Conservation (phyloP, 2,329 filamentous ascomycete genomes). For the Xenoacremonium recifei region DNA sequence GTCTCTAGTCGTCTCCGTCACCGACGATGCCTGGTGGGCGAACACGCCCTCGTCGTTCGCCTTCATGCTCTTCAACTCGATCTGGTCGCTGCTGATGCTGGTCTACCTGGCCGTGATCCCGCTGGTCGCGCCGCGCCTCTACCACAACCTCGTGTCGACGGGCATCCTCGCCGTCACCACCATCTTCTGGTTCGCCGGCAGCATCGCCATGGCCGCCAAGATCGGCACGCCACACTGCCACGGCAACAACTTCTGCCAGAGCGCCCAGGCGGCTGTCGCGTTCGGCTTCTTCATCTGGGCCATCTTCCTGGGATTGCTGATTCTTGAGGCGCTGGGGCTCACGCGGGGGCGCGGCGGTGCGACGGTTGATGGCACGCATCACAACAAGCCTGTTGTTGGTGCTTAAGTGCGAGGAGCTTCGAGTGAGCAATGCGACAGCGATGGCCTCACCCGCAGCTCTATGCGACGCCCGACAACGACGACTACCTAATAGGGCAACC, state of each 20-base stretch:
- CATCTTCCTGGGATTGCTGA: slow-evolving; percentile 46
- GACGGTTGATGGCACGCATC: slow-evolving; percentile 27
- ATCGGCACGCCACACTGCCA: slow-evolving; percentile 57
- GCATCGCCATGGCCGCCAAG: slow-evolving; percentile 71
- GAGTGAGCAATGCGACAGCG: too few relatives aligned
- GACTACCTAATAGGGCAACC: too few relatives aligned
- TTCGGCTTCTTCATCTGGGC: slow-evolving; percentile 66
- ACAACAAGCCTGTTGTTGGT: slow-evolving; percentile 21
- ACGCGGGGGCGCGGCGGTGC: slow-evolving; percentile 39
- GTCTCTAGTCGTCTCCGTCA: slow-evolving; percentile 33
- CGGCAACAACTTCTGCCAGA: slow-evolving; percentile 53
- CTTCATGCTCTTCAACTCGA: slow-evolving; percentile 76
- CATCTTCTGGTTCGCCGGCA: slow-evolving; percentile 88
- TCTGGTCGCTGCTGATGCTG: slow-evolving; percentile 74
- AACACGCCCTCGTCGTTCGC: slow-evolving; percentile 57
- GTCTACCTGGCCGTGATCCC: slow-evolving; percentile 69
- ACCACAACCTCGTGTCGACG: slow-evolving; percentile 65
- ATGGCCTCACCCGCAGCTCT: too few relatives aligned
- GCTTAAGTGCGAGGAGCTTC: too few relatives aligned
- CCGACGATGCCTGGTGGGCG: slow-evolving; percentile 21
- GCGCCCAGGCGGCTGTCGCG: slow-evolving; percentile 61
- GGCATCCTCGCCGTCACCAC: slow-evolving; percentile 70
- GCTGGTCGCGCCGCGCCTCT: slow-evolving; percentile 56
- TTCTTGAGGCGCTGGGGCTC: slow-evolving; percentile 45
- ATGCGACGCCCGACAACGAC: too few relatives aligned